Evolutionary conservation across 768 basidiomycete genomes (phyloP), one percentile per base, ranked within the genome.

Genomic region (Fomitopsis serialis): DNA sequence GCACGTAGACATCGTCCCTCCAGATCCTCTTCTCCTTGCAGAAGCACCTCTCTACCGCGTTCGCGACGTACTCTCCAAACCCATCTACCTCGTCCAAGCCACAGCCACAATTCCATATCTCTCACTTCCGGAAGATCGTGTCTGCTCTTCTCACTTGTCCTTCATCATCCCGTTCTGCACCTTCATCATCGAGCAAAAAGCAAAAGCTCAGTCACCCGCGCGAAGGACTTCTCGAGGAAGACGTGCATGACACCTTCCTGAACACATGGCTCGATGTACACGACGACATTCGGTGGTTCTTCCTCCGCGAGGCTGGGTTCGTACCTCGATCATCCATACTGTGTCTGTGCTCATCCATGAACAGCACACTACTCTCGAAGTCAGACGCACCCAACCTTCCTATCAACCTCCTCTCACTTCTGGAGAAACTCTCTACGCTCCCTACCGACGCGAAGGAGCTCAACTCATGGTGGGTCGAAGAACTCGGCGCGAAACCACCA

Each of bases 241-340:
- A 88, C 53, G 81, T 91, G 2, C 70, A 84, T 23, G 71, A 81
- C 42, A 68, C 76, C 11, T 91, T 92, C 61, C 71, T 84, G 50
- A 77, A 79, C 45, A 84, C 78, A 13, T 94, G 87, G 84, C 77
- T 91, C 60, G 84, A 81, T 58, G 80, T 87, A 12, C 64, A 89
- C 64, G 88, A 92, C 61, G 92, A 96, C 61, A 72, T 95, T 29
- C 80, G 92, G 54, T 95, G 89, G 89, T 90, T 88, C 72, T 93
- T 92, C 72, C 76, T 96, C 32, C 79, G 87, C 42, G 89, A 93
- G 62, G 75, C 87, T 51, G 79, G 75, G 91, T 45, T 19, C 23
- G 11, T 52, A 34, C 55, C 45, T 42, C 22, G 29, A 54, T 9
- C 52, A 22, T 44, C 46, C 10, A 34, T 42, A 35, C 13, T 36